These are phyloP conservation scores for Parascedosporium putredinis DNA, from an alignment of 2,329 filamentous ascomycete species.

Conservation along the genomic window DNA sequence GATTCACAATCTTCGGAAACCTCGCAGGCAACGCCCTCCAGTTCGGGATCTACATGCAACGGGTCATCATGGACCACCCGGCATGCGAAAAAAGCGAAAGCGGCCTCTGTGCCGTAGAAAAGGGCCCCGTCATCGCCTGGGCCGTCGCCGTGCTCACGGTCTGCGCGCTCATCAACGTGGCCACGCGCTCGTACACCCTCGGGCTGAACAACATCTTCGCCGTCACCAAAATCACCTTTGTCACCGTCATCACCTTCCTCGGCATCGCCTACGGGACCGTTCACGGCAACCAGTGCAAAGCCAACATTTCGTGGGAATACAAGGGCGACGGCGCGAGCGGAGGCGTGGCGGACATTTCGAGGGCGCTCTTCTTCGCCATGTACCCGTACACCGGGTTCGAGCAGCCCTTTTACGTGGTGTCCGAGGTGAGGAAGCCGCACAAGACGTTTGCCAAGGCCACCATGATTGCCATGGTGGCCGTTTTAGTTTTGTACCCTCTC, in stretches of 20 bases:
- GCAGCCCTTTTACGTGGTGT: slow-evolving; percentile 26
- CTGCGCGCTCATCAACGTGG: slow-evolving; percentile 35
- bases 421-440: slow-evolving; percentile 20
- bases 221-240: slow-evolving; percentile 29
- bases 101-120: slow-evolving; percentile 19
- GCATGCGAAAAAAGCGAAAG: slow-evolving; percentile 4
- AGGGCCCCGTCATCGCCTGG: slow-evolving; percentile 23
- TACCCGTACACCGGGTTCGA: slow-evolving; percentile 20
- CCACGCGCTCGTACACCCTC: slow-evolving; percentile 38
- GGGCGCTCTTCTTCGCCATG: slow-evolving; percentile 30
- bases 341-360: slow-evolving; percentile 26
- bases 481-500: slow-evolving; percentile 25
- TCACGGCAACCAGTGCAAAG: slow-evolving; percentile 17
- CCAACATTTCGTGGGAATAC: slow-evolving; percentile 10
- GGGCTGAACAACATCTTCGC: slow-evolving; percentile 39
- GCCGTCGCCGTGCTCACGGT: slow-evolving; percentile 32
- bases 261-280: slow-evolving; percentile 26
- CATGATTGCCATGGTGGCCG: slow-evolving; percentile 21
- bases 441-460: slow-evolving; percentile 18
- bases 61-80: slow-evolving; percentile 19
- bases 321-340: slow-evolving; percentile 9
- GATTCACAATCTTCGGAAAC: slow-evolving; percentile 35
- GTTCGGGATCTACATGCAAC: slow-evolving; percentile 26
- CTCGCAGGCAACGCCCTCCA: slow-evolving; percentile 36
- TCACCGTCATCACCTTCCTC: slow-evolving; percentile 27